These are phyloP conservation scores for Teratosphaeria destructans DNA, from an alignment of 2,329 filamentous ascomycete species.

Conservation along the genomic window DNA sequence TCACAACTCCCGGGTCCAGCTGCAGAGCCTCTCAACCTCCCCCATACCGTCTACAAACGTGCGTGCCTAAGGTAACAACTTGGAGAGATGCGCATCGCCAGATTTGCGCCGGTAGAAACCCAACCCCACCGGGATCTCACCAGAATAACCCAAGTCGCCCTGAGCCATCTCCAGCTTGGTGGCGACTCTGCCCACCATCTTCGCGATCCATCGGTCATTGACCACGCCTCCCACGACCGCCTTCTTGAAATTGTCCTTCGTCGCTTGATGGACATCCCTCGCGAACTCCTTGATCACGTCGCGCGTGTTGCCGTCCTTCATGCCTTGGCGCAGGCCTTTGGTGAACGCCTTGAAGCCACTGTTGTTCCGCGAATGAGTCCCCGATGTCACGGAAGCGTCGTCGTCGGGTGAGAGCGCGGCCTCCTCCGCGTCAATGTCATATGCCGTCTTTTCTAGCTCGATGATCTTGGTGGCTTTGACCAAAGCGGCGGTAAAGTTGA, in stretches of 20 bases:
- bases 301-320: conserved; percentile 16
- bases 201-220: conserved; percentile 47
- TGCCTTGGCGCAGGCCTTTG: conserved; percentile 17
- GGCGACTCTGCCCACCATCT: conserved; percentile 42
- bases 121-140: conserved; percentile 36
- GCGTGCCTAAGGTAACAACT: conserved; percentile 15
- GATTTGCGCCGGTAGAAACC: conserved; percentile 25
- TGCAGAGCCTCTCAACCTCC: background rate
- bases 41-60: background rate
- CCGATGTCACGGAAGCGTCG: background rate
- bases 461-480: conserved; percentile 50
- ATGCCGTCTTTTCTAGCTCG: conserved; percentile 39
- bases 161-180: conserved; percentile 39
- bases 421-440: conserved; percentile 18
- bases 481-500: conserved; percentile 45
- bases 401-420: background rate
- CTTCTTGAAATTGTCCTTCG: conserved; percentile 39
- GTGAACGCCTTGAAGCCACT: conserved; percentile 20
- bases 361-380: conserved; percentile 1
- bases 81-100: conserved; percentile 8
- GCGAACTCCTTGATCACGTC: conserved; percentile 20
- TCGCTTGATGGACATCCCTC: conserved; percentile 21
- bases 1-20: background rate
- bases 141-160: conserved; percentile 43
- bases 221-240: conserved; percentile 36